Conservation (phyloP, 2,329 filamentous ascomycete genomes). For the Aspergillus sp. region DNA sequence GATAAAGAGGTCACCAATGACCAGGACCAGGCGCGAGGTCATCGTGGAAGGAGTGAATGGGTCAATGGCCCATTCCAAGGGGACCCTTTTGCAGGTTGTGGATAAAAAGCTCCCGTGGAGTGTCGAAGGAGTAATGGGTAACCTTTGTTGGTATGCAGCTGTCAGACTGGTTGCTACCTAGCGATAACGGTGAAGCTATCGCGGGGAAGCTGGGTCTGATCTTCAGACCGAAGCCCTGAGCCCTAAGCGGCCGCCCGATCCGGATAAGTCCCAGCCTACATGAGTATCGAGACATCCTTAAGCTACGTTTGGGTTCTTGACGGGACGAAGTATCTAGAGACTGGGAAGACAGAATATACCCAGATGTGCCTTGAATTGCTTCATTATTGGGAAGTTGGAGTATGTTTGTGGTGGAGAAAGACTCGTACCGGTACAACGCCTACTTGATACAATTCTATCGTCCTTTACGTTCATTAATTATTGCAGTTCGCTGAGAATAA, state of each 20-base stretch:
- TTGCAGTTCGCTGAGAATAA: not conserved
- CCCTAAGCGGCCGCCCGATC: slow-evolving; percentile 9
- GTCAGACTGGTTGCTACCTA: slow-evolving; percentile 6
- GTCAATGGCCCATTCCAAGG: slow-evolving; percentile 33
- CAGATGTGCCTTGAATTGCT: not conserved
- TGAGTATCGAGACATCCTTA: not conserved
- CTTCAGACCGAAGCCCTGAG: slow-evolving; percentile 13
- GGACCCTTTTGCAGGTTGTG: not conserved
- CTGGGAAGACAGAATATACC: not conserved
- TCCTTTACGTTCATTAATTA: not conserved
- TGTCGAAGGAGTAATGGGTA: slow-evolving; percentile 4
- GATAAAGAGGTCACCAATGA: slow-evolving; percentile 91
- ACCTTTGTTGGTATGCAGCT: slow-evolving; percentile 7
- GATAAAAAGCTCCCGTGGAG: not conserved
- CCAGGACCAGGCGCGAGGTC: slow-evolving; percentile 86
- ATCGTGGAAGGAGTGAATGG: slow-evolving; percentile 41
- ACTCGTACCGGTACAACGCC: not conserved
- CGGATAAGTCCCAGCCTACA: not conserved
- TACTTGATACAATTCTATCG: not conserved
- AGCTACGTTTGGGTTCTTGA: not conserved
- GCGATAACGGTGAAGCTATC: slow-evolving; percentile 18
- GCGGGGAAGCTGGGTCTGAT: slow-evolving; percentile 21
- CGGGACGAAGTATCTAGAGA: not conserved
- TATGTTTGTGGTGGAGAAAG: not conserved
- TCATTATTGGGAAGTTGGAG: not conserved